Evolutionary conservation across 306 rosid genomes (phyloP).

Genomic region (Lupinus albus): DNA sequence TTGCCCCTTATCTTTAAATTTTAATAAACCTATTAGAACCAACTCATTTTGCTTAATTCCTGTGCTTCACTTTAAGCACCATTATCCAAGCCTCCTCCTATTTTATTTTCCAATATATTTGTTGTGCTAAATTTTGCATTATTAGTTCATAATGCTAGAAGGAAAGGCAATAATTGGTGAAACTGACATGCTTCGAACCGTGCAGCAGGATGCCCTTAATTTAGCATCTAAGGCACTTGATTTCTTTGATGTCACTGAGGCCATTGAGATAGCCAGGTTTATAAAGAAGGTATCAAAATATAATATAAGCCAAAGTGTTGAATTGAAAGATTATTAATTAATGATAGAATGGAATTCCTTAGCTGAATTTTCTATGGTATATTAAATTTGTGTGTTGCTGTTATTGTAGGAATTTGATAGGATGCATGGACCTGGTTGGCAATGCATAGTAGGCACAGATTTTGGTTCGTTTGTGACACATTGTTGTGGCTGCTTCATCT

Average conservation of each 20-base stretch:
- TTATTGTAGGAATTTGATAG: constrained; percentile 73
- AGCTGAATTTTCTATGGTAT: background rate
- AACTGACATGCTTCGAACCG: constrained; percentile 79
- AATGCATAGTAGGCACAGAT: constrained; percentile 89
- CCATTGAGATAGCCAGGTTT: constrained; percentile 80
- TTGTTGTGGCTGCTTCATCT: constrained; percentile 74
- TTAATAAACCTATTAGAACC: constrained; percentile 12
- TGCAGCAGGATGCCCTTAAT: constrained; percentile 75
- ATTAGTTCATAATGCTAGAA: constrained; percentile 61
- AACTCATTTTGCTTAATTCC: background rate
- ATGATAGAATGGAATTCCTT: background rate
- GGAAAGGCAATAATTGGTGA: constrained; percentile 85
- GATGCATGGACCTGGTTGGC: constrained; percentile 78
- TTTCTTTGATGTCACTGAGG: constrained; percentile 77
- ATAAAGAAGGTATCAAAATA: constrained; percentile 61
- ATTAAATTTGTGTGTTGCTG: constrained; percentile 1
- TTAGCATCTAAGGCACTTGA: constrained; percentile 89
- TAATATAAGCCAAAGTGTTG: background rate
- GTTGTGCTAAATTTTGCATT: background rate
- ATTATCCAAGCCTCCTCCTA: background rate
- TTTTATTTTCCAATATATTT: background rate
- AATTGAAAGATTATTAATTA: too few species aligned
- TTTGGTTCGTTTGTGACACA: constrained; percentile 93
- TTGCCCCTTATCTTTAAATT: constrained; percentile 29
- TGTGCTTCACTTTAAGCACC: constrained; percentile 15